Evolutionary conservation across 257 asterid species (phyloP).

Genomic region (Solanum chiquidenum): DNA sequence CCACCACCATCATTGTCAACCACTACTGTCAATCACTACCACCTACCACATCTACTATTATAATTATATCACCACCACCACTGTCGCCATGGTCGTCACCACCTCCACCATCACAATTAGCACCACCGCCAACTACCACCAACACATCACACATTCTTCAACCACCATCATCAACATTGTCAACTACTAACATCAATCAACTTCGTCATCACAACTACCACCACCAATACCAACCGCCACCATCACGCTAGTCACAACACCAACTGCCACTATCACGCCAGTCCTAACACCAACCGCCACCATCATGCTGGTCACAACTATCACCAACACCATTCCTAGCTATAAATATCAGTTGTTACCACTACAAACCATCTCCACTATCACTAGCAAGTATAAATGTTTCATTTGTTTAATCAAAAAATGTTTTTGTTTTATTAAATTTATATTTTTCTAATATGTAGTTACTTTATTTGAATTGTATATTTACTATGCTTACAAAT

Average conservation of each 20-base stretch:
- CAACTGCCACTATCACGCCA: background rate
- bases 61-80: background rate
- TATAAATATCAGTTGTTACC: background rate
- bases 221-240: background rate
- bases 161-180: background rate
- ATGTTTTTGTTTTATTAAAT: background rate
- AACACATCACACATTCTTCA: background rate
- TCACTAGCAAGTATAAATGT: background rate
- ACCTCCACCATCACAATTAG: background rate
- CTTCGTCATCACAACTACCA: background rate
- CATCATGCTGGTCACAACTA: background rate
- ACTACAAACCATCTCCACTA: background rate
- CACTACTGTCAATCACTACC: background rate
- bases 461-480: background rate
- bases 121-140: background rate
- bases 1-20: background rate
- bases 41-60: background rate
- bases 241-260: background rate
- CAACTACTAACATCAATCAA: background rate
- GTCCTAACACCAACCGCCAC: background rate
- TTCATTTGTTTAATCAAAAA: background rate
- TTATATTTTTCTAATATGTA: background rate
- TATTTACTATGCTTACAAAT: background rate
- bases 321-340: background rate
- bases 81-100: background rate